phyloP scores from a whole-genome alignment of 2,329 filamentous ascomycete genomes.

The Dothistroma pini region DNA sequence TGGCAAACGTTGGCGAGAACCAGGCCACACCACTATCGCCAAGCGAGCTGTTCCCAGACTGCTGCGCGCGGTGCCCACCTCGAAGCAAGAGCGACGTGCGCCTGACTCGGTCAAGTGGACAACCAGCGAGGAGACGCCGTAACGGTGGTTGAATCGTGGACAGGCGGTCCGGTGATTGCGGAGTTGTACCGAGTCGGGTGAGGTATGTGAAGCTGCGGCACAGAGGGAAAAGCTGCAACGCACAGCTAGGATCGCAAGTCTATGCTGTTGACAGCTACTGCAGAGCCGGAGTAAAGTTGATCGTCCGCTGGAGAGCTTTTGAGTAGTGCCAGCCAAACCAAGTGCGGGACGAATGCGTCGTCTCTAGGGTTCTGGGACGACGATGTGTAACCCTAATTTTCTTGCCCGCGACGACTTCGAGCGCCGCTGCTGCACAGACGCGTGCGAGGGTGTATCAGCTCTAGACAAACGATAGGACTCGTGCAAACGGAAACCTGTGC shows the following conservation, averaged over 20 bases:
- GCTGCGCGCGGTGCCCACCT: background rate
- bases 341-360: constrained; percentile 11
- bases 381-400: constrained; percentile 14
- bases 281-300: constrained; percentile 11
- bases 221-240: background rate
- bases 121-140: constrained; percentile 19
- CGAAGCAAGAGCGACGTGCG: background rate
- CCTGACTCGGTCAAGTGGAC: background rate
- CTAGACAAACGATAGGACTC: background rate
- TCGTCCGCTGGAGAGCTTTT: constrained; percentile 10
- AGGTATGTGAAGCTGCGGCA: constrained; percentile 6
- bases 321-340: constrained; percentile 6
- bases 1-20: constrained; percentile 10
- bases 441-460: constrained; percentile 2
- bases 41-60: background rate
- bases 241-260: constrained; percentile 1
- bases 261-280: constrained; percentile 4
- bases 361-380: constrained; percentile 7
- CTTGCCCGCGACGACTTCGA: constrained; percentile 2
- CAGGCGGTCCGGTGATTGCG: constrained; percentile 19
- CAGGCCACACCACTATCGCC: constrained; percentile 7
- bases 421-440: constrained; percentile 1
- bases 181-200: constrained; percentile 17
- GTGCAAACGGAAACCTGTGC: background rate
- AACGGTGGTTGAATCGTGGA: constrained; percentile 20